phyloP scores from a whole-genome alignment of 2,329 filamentous ascomycete genomes.

The Penicillium sp. region DNA sequence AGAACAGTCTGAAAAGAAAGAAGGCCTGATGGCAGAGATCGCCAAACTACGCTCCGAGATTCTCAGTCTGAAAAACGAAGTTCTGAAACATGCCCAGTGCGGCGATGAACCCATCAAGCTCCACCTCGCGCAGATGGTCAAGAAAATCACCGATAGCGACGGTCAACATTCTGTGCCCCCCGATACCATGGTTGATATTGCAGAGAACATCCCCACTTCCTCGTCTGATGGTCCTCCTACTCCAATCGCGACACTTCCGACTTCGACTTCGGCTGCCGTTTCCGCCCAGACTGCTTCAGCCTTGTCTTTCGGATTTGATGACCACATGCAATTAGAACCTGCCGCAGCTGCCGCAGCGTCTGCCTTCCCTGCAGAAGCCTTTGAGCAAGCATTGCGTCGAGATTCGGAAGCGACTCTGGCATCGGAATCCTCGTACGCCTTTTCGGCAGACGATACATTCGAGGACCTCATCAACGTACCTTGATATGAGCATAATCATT shows the following conservation, averaged over 20 bases:
- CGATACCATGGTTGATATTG: slow-evolving; percentile 10
- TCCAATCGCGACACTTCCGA: slow-evolving; percentile 8
- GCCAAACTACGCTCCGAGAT: slow-evolving; percentile 42
- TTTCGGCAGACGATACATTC: slow-evolving; percentile 37
- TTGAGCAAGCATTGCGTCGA: slow-evolving; percentile 36
- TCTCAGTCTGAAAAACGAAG: slow-evolving; percentile 44
- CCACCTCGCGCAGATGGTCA: slow-evolving; percentile 44
- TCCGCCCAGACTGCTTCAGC: slow-evolving; percentile 9
- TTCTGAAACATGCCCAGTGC: slow-evolving; percentile 45
- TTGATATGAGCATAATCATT: slow-evolving; percentile 11
- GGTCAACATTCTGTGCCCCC: slow-evolving; percentile 3
- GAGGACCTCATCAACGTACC: slow-evolving; percentile 39
- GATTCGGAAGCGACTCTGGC: slow-evolving; percentile 34
- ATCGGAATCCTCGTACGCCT: slow-evolving; percentile 34
- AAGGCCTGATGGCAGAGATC: slow-evolving; percentile 37
- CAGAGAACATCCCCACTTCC: slow-evolving; percentile 16
- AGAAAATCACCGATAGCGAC: slow-evolving; percentile 38
- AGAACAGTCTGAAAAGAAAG: slow-evolving; percentile 40
- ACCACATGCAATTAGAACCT: slow-evolving; percentile 33
- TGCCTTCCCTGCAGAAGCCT: slow-evolving; percentile 10
- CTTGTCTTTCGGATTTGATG: slow-evolving; percentile 40
- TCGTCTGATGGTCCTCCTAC: slow-evolving; percentile 17
- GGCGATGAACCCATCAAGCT: slow-evolving; percentile 43
- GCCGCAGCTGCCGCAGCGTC: slow-evolving; percentile 13
- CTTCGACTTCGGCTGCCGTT: background rate